Conservation (phyloP, 768 basidiomycete species). For the Pleurotus cornucopiae region DNA sequence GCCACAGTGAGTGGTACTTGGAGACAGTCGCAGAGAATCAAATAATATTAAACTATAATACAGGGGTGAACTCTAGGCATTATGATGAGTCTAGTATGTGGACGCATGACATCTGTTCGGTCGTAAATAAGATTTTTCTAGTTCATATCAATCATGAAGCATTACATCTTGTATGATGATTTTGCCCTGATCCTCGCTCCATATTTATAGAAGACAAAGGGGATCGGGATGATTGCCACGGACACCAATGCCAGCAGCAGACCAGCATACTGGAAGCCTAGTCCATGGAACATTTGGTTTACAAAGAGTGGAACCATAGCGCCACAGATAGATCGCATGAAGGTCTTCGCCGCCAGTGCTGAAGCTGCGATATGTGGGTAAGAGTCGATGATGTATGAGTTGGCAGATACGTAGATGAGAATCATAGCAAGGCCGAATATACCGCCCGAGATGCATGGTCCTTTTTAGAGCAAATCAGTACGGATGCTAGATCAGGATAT, state of each 20-base stretch:
- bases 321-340: slow-evolving; percentile 31
- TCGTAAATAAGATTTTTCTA: no score
- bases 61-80: no score
- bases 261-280: slow-evolving; percentile 37
- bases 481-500: no score
- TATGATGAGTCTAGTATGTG: no score
- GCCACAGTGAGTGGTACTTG: no score
- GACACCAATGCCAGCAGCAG: slow-evolving; percentile 30
- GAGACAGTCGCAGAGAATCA: no score
- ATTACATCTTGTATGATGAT: neutral
- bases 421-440: slow-evolving; percentile 39
- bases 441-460: slow-evolving; percentile 30
- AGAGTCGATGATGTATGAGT: slow-evolving; percentile 42
- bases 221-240: slow-evolving; percentile 30
- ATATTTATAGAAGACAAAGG: slow-evolving; percentile 34
- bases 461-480: slow-evolving; percentile 8
- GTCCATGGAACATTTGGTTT: slow-evolving; percentile 35
- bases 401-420: slow-evolving; percentile 37
- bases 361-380: slow-evolving; percentile 38
- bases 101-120: no score
- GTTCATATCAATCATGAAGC: no score
- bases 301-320: slow-evolving; percentile 36
- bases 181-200: slow-evolving; percentile 36
- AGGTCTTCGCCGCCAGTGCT: slow-evolving; percentile 41
- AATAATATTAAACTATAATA: no score